These are phyloP conservation scores for Chaetoscypha palmicola DNA, from an alignment of 2,329 filamentous ascomycete species.

Conservation along the genomic window DNA sequence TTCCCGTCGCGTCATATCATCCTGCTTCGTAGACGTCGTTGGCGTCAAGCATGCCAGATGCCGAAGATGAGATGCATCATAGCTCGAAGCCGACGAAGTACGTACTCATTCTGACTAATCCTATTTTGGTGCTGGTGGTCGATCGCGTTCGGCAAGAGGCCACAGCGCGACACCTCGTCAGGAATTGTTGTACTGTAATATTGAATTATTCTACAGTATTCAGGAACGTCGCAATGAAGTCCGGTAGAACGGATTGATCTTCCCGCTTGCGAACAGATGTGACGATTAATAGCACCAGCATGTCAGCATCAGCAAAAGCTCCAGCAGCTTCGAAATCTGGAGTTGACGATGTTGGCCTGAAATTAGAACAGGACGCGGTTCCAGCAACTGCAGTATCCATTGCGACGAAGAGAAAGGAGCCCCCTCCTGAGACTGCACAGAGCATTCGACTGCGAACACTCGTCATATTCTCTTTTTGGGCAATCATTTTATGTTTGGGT, in stretches of 20 bases:
- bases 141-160: too few species aligned
- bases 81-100: too few species aligned
- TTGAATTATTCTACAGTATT: too few species aligned
- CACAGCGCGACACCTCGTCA: too few species aligned
- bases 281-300: slow-evolving; percentile 13
- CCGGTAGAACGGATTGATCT: not conserved
- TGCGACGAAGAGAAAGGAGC: slow-evolving; percentile 27
- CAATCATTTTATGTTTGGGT: slow-evolving; percentile 73
- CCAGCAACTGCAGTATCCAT: slow-evolving; percentile 24
- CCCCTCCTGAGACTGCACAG: slow-evolving; percentile 71
- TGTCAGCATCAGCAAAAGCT: slow-evolving; percentile 18
- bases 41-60: too few species aligned
- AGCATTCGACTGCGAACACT: slow-evolving; percentile 62
- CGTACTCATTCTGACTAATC: too few species aligned
- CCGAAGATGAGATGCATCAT: too few species aligned
- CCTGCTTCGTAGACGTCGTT: too few species aligned
- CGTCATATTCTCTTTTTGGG: slow-evolving; percentile 87
- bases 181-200: too few species aligned
- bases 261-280: slow-evolving; percentile 2
- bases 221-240: not conserved
- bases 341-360: not conserved
- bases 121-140: too few species aligned
- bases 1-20: too few species aligned
- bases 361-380: slow-evolving; percentile 10
- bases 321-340: slow-evolving; percentile 6